These are phyloP conservation scores for Vaccinium darrowii DNA, from an alignment of 148 eudicot species.

Conservation along the genomic window DNA sequence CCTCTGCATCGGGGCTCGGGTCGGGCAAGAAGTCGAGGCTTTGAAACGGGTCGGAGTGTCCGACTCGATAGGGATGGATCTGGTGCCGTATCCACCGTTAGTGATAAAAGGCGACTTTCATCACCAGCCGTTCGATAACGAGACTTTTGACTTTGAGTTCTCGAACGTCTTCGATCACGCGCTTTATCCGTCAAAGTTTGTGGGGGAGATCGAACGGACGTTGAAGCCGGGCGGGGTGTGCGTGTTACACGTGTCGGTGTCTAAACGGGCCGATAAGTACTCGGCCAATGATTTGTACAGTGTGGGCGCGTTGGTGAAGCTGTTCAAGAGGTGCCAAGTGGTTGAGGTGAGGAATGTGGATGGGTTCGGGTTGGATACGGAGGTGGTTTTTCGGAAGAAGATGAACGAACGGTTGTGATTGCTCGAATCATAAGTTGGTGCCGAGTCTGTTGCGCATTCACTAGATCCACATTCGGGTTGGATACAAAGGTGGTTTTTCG, in stretches of 20 bases:
- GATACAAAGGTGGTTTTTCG: conserved; percentile 76
- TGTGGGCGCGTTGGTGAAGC: conserved; percentile 45
- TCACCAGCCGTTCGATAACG: conserved; percentile 58
- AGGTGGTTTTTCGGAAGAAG: conserved; percentile 52
- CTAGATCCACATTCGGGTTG: conserved; percentile 48
- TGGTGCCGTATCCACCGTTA: conserved; percentile 80
- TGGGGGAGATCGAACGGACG: conserved; percentile 80
- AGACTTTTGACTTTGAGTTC: conserved; percentile 67
- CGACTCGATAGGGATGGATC: conserved; percentile 73
- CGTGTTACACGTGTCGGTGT: conserved; percentile 71
- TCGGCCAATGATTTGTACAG: conserved; percentile 82
- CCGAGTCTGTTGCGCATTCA: no score
- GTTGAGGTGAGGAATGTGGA: conserved; percentile 60
- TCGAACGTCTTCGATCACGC: conserved; percentile 95
- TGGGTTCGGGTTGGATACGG: conserved; percentile 92
- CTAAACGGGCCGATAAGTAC: conserved; percentile 71
- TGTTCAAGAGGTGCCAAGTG: conserved; percentile 56
- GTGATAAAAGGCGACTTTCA: conserved; percentile 79
- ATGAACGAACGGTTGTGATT: conserved; percentile 1
- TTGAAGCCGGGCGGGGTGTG: conserved; percentile 69
- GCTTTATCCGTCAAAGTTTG: conserved; percentile 62
- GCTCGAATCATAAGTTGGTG: neutral
- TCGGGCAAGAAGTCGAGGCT: conserved; percentile 90
- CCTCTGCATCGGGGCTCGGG: conserved; percentile 76
- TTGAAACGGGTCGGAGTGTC: conserved; percentile 57